Base-by-base conservation (phyloP, 192 early-diverging fungal genomes). In the Entophlyctis helioformis region DNA sequence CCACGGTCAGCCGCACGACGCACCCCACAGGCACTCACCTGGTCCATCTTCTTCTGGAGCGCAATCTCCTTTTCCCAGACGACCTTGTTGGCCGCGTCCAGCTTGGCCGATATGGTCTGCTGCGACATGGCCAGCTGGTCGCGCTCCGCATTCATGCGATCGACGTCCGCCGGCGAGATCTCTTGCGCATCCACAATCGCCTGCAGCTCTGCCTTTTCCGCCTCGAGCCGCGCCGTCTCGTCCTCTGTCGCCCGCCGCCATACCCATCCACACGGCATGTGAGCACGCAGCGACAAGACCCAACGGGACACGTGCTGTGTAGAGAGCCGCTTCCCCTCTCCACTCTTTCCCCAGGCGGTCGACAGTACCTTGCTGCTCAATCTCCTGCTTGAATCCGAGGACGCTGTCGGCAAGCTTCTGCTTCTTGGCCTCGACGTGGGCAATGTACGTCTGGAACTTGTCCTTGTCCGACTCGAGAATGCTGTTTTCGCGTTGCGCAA, bases 71-170 rank as follows among this genome's bases (percentile, higher is more conserved):
- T 66, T 37, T 83, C 72, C 80, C 78, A 84, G 31, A 76, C 56
- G 7, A 24, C 51, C 41, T 80, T 70, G 53, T 60, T 58, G 2
- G 62, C 56, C 39, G 82, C 80, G 38, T 82, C 71, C 21, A 63
- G 49, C 51, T 82, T 76, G 8, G 37, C 54, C 29, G 74, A 66
- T 12, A 74, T 44, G 3, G 36, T 48, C 39, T 74, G 59, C 29
- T 84, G 62, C 4, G 61, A 63, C 34, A 70, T 63, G 16, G 60
- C 39, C 7, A 87, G 64, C 59, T 79, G 74, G 40, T 84, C 83
- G 27, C 77, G 64, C 59, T 87, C 85, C 23, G 75, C 69, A 39
- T 71, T 81, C 83, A 87, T 87, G 18, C 83, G 69, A 46, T 87
- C 85, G 22, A 86, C 77, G 60, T 87, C 85, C 24, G 78, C 77